Evolutionary conservation across 139 green algal species (phyloP).

Genomic region (Micractinium conductrix): DNA sequence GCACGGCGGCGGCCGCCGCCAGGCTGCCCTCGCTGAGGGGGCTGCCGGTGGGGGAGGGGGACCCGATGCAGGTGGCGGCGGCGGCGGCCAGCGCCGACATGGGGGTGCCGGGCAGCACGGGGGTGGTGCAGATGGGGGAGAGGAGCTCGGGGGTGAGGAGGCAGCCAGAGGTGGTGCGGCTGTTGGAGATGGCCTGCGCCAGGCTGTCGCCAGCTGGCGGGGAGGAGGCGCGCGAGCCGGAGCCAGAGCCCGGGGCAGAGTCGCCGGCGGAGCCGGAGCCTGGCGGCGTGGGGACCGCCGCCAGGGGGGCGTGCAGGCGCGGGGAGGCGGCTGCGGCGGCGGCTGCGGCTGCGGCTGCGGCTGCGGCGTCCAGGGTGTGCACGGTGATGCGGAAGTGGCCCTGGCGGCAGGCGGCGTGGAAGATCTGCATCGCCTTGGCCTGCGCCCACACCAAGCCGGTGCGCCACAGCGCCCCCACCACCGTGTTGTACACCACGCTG

Average conservation of each 20-base stretch:
- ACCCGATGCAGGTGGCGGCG: not conserved
- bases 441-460: constrained; percentile 52
- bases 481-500: constrained; percentile 58
- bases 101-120: constrained; percentile 15
- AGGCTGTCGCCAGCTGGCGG: not conserved
- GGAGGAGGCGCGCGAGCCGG: not conserved
- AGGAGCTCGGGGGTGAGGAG: not conserved
- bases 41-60: constrained; percentile 13
- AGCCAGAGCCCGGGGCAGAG: not conserved
- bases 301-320: not conserved
- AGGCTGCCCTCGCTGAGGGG: not conserved
- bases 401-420: constrained; percentile 44
- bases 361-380: constrained; percentile 24
- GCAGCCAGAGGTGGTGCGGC: not conserved
- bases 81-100: not conserved
- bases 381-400: constrained; percentile 52
- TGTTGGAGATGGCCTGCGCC: not conserved
- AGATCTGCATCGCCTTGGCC: constrained; percentile 42
- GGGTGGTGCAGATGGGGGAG: constrained; percentile 14
- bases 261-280: not conserved
- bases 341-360: not conserved
- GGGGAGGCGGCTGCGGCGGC: not conserved
- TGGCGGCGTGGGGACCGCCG: not conserved
- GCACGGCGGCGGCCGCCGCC: not conserved
- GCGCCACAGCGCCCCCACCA: constrained; percentile 57